A percentile compares a stretch with the other conserved stretches of the same genome.
These are phyloP conservation scores for Cladosporium colombiae DNA, from an alignment of 2,329 filamentous ascomycete species.

Conservation along the genomic window DNA sequence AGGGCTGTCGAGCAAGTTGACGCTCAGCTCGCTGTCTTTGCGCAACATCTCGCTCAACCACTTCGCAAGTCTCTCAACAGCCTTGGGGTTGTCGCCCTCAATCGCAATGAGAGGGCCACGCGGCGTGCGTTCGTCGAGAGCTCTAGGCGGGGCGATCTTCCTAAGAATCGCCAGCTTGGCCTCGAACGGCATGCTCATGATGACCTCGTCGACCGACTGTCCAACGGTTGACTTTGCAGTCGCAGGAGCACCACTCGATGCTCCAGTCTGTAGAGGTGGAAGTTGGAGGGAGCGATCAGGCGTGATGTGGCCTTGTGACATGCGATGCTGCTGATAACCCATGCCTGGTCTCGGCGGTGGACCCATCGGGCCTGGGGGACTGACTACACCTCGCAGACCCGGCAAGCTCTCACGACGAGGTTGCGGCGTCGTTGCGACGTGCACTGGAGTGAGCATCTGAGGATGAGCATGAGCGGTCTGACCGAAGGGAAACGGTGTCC, in stretches of 20 bases:
- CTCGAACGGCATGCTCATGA: conserved; percentile 72
- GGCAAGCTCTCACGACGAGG: conserved; percentile 46
- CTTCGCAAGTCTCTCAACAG: conserved; percentile 65
- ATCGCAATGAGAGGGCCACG: conserved; percentile 82
- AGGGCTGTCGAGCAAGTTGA: conserved; percentile 53
- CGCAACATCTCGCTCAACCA: conserved; percentile 60
- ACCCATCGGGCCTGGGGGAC: conserved; percentile 48
- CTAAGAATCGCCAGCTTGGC: conserved; percentile 76
- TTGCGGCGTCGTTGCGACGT: conserved; percentile 32
- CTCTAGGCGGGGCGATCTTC: conserved; percentile 71
- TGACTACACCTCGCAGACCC: conserved; percentile 33
- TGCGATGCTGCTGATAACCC: conserved; percentile 38
- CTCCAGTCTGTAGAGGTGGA: conserved; percentile 53
- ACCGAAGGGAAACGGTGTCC: conserved; percentile 44
- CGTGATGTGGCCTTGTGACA: conserved; percentile 33
- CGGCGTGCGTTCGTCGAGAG: conserved; percentile 38
- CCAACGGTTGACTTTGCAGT: conserved; percentile 1
- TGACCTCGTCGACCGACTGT: conserved; percentile 53
- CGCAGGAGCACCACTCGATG: background rate
- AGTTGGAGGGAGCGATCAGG: conserved; percentile 54
- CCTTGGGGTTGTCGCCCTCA: conserved; percentile 69
- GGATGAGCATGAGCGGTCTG: conserved; percentile 38
- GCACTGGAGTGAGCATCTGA: conserved; percentile 43
- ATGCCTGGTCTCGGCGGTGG: conserved; percentile 55
- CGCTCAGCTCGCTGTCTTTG: conserved; percentile 54